Evolutionary conservation across 768 basidiomycete species (phyloP).

Genomic region (Lactarius psammicola): DNA sequence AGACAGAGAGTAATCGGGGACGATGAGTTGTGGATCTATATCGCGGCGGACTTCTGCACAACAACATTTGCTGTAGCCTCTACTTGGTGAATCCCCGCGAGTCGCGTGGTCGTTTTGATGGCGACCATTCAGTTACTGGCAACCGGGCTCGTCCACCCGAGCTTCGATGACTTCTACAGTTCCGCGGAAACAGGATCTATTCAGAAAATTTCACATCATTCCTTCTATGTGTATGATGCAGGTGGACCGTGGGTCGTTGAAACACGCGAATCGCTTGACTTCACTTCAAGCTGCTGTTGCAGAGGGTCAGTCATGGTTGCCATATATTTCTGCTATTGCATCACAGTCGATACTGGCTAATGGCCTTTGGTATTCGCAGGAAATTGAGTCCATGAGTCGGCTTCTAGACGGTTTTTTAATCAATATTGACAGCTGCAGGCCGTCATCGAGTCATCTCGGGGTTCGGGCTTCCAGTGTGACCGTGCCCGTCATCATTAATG

Average conservation of each 20-base stretch:
- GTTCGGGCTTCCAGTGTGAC: too few species aligned
- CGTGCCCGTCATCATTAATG: background rate
- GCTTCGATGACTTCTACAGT: background rate
- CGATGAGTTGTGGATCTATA: background rate
- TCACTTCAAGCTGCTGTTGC: background rate
- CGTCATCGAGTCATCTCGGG: too few species aligned
- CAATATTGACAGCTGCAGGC: too few species aligned
- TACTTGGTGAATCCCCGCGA: background rate
- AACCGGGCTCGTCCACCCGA: background rate
- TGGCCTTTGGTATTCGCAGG: background rate
- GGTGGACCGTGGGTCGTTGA: background rate
- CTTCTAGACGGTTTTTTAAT: too few species aligned
- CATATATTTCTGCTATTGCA: background rate
- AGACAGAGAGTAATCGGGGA: background rate
- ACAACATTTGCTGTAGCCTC: background rate
- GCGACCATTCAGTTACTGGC: background rate
- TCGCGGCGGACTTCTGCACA: background rate
- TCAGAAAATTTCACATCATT: background rate
- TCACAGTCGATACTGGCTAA: background rate
- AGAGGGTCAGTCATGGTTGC: background rate
- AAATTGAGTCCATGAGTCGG: background rate
- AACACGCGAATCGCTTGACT: background rate
- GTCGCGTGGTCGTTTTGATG: background rate
- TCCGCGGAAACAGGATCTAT: background rate
- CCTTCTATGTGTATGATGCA: background rate